A percentile compares a stretch with the other conserved stretches of the same genome.
Evolutionary conservation across 129 eudicot species (phyloP).

Genomic region (Escallonia rubra): DNA sequence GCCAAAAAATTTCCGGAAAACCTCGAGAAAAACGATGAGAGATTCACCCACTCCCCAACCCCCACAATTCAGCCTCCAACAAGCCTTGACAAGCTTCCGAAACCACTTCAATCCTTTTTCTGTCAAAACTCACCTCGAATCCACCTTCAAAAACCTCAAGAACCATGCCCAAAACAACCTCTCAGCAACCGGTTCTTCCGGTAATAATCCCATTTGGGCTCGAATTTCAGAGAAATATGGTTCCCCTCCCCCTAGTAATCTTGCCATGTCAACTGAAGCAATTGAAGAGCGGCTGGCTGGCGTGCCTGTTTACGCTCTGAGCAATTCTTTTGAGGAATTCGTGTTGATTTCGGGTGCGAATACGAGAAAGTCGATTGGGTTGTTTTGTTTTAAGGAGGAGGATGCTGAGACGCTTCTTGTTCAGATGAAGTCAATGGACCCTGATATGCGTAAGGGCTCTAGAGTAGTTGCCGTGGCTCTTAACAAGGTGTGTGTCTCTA

Average conservation of each 20-base stretch:
- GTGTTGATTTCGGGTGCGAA: slow-evolving; percentile 61
- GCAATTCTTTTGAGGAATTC: slow-evolving; percentile 59
- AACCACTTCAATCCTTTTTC: slow-evolving; percentile 35
- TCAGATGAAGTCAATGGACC: slow-evolving; percentile 65
- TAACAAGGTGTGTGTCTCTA: slow-evolving; percentile 46
- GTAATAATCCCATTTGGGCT: slow-evolving; percentile 30
- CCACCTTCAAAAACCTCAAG: slow-evolving; percentile 15
- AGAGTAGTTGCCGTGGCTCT: slow-evolving; percentile 83
- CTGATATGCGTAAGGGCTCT: slow-evolving; percentile 53
- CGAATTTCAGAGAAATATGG: slow-evolving; percentile 16
- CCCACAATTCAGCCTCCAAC: slow-evolving; percentile 31
- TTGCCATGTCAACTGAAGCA: slow-evolving; percentile 31
- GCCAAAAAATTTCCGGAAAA: too few species aligned
- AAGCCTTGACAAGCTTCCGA: slow-evolving; percentile 41
- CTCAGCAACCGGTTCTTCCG: neutral
- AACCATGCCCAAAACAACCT: slow-evolving; percentile 2
- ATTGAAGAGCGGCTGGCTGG: slow-evolving; percentile 70
- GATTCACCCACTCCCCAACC: slow-evolving; percentile 6
- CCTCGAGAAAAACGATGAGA: too few species aligned
- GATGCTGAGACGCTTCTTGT: slow-evolving; percentile 67
- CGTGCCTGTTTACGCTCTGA: slow-evolving; percentile 75
- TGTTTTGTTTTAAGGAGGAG: slow-evolving; percentile 67
- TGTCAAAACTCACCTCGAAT: slow-evolving; percentile 22
- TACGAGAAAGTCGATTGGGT: slow-evolving; percentile 51
- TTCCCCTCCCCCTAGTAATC: neutral